Conservation (phyloP, 495 filamentous ascomycete genomes). For the Penicillium cosmopolitanum region DNA sequence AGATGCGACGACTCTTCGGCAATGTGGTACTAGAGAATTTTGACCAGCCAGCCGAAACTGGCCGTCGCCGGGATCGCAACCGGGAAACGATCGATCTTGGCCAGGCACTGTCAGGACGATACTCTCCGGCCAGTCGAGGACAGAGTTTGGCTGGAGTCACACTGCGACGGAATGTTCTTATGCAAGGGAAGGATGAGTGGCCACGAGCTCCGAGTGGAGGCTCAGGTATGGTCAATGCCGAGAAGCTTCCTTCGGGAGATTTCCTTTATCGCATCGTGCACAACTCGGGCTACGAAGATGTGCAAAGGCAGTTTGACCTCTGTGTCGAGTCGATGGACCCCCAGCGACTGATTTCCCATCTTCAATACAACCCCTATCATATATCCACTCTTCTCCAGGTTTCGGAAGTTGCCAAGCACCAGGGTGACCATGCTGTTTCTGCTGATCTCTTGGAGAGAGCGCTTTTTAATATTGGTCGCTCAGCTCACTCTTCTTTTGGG, state of each 20-base stretch:
- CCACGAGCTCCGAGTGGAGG: constrained; percentile 79
- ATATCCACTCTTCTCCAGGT: constrained; percentile 92
- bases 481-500: constrained; percentile 77
- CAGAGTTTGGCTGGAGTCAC: constrained; percentile 70
- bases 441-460: constrained; percentile 90
- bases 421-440: constrained; percentile 80
- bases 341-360: constrained; percentile 64
- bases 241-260: constrained; percentile 53
- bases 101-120: constrained; percentile 66
- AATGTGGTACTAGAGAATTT: constrained; percentile 71
- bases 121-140: constrained; percentile 58
- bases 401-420: constrained; percentile 87
- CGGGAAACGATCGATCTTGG: constrained; percentile 68
- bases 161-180: constrained; percentile 76
- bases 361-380: constrained; percentile 82
- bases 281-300: constrained; percentile 70
- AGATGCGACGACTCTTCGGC: constrained; percentile 94
- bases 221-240: constrained; percentile 77
- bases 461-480: constrained; percentile 89
- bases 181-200: constrained; percentile 92
- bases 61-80: constrained; percentile 55
- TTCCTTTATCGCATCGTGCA: constrained; percentile 73
- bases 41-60: constrained; percentile 54
- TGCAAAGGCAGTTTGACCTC: constrained; percentile 75
- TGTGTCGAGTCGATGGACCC: constrained; percentile 84